phyloP scores from a whole-genome alignment of 106 monocot species.

The Platanthera zijinensis region DNA sequence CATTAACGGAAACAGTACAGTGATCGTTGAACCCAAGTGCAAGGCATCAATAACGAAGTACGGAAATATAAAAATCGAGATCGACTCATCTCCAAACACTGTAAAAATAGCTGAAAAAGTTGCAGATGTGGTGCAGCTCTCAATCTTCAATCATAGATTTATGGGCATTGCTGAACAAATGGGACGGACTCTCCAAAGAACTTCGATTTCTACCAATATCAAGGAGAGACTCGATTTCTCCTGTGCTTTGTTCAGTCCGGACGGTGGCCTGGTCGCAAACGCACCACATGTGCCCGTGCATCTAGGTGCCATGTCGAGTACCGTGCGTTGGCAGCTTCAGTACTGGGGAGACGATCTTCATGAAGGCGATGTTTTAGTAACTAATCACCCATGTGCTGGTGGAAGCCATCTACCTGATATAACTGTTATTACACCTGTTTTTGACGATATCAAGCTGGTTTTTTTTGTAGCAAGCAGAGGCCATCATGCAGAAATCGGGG shows the following conservation, averaged over 20 bases:
- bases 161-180: conserved; percentile 99
- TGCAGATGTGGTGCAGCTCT: conserved; percentile 87
- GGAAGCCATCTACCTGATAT: conserved; percentile 98
- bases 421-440: conserved; percentile 91
- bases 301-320: conserved; percentile 91
- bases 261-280: conserved; percentile 97
- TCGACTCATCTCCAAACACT: conserved; percentile 24
- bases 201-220: conserved; percentile 92
- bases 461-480: conserved; percentile 98
- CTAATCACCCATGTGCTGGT: conserved; percentile 93
- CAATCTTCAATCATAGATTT: conserved; percentile 94
- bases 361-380: conserved; percentile 88
- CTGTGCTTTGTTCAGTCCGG: conserved; percentile 87
- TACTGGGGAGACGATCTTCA: conserved; percentile 72
- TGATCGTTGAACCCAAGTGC: conserved; percentile 75
- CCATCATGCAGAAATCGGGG: conserved; percentile 95
- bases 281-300: conserved; percentile 98
- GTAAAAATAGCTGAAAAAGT: conserved; percentile 29
- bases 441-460: conserved; percentile 60
- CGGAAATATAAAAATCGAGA: conserved; percentile 77
- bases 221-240: conserved; percentile 96
- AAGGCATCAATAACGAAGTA: conserved; percentile 75
- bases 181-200: conserved; percentile 94
- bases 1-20: conserved; percentile 97
- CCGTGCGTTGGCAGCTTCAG: conserved; percentile 70